Percentiles rank a stretch among this genome's conserved stretches.
Evolutionary conservation across 2,329 filamentous ascomycete species (phyloP).

Genomic region (Ilyonectria robusta): DNA sequence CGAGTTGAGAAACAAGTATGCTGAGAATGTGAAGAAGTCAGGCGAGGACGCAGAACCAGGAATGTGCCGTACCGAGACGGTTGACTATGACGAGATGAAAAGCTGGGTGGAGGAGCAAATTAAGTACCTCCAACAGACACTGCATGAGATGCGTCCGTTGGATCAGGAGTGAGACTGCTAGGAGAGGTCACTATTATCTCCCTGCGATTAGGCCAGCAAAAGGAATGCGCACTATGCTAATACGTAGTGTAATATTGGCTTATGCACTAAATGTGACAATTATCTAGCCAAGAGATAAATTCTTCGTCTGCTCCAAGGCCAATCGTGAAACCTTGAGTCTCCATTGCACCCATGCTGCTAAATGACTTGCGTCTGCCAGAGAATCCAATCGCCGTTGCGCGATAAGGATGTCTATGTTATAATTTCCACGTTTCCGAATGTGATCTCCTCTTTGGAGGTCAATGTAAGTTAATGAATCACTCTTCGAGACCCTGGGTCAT

Average conservation of each 20-base stretch:
- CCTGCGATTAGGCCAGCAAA: neutral
- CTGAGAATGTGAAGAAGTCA: constrained; percentile 40
- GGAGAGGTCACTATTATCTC: neutral
- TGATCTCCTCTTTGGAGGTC: no score
- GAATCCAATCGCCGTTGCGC: no score
- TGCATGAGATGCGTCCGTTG: constrained; percentile 48
- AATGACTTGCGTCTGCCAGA: no score
- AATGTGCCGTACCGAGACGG: constrained; percentile 46
- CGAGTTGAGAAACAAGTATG: constrained; percentile 41
- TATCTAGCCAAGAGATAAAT: no score
- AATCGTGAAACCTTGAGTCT: no score
- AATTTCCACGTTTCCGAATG: no score
- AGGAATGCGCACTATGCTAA: neutral
- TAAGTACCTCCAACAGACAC: constrained; percentile 49
- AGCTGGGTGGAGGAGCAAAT: constrained; percentile 49
- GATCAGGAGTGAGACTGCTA: neutral
- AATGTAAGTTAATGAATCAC: no score
- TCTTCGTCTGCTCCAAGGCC: no score
- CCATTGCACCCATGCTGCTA: no score
- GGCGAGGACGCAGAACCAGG: constrained; percentile 43
- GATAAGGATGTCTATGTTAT: no score
- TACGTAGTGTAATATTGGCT: neutral
- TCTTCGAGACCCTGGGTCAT: no score
- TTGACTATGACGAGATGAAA: constrained; percentile 42
- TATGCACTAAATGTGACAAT: neutral